These are phyloP conservation scores for Trametes cubensis DNA, from an alignment of 768 basidiomycete genomes.

Conservation along the genomic window DNA sequence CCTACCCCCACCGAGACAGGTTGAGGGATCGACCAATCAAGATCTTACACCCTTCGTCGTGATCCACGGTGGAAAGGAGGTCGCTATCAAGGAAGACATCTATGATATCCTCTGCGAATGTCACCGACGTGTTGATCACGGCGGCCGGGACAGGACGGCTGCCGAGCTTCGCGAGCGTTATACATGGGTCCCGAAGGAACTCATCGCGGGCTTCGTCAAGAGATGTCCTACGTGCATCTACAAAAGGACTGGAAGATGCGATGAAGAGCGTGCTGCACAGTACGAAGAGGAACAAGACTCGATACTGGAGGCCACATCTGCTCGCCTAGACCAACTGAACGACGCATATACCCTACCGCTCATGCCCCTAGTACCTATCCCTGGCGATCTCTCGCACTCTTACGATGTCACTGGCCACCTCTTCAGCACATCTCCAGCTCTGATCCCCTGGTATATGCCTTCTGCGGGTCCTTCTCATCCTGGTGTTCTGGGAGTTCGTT, in stretches of 20 bases:
- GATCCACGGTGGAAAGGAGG: slow-evolving; percentile 70
- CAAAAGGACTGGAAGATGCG: slow-evolving; percentile 41
- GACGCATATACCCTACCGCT: no score
- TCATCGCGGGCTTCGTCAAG: slow-evolving; percentile 77
- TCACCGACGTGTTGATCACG: slow-evolving; percentile 67
- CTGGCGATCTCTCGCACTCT: no score
- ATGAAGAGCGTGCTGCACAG: slow-evolving; percentile 1
- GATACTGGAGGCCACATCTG: not conserved
- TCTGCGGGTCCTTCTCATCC: not conserved
- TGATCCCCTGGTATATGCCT: slow-evolving; percentile 4
- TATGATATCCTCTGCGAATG: slow-evolving; percentile 78
- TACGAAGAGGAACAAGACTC: not conserved
- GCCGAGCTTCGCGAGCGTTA: slow-evolving; percentile 67
- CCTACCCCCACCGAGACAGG: not conserved
- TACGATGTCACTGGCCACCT: not conserved
- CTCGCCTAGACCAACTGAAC: not conserved
- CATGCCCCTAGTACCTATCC: not conserved
- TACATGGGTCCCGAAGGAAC: slow-evolving; percentile 84
- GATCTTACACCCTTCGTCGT: slow-evolving; percentile 47
- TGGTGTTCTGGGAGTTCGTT: no score
- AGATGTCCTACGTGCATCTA: slow-evolving; percentile 74
- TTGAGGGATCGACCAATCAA: not conserved
- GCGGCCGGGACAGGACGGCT: slow-evolving; percentile 80
- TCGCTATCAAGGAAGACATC: slow-evolving; percentile 77
- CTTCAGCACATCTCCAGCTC: not conserved